Evolutionary conservation across 176 grass and related monocot species (phyloP).

Genomic region (Zoysia pacifica): DNA sequence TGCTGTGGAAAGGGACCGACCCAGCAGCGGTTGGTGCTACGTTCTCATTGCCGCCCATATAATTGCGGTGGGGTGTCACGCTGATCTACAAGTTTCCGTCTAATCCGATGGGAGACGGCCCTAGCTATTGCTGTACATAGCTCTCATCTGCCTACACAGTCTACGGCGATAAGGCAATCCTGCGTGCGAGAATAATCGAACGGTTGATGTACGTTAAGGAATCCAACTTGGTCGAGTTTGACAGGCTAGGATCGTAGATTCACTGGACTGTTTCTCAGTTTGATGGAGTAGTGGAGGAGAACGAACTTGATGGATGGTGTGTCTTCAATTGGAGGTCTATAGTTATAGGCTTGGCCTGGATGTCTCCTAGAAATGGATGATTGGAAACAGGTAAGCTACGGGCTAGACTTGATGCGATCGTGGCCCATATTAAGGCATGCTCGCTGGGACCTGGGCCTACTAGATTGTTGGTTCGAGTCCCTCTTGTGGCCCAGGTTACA

Average conservation of each 20-base stretch:
- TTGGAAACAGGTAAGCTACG: not conserved
- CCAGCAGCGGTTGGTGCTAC: slow-evolving; percentile 33
- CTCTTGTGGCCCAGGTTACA: not conserved
- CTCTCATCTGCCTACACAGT: not conserved
- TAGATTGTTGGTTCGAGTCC: too few relatives aligned
- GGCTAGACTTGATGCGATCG: not conserved
- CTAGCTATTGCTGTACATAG: not conserved
- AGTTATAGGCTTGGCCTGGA: not conserved
- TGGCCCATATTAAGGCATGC: not conserved
- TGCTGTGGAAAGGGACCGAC: not conserved
- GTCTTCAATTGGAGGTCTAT: not conserved
- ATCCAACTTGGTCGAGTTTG: slow-evolving; percentile 24
- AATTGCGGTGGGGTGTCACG: slow-evolving; percentile 16
- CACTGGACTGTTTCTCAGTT: not conserved
- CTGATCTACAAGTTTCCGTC: not conserved
- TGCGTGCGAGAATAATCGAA: not conserved
- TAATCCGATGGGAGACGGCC: slow-evolving; percentile 15
- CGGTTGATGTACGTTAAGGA: slow-evolving; percentile 29
- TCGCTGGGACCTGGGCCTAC: not conserved
- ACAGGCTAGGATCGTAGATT: slow-evolving; percentile 9
- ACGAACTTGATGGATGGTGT: slow-evolving; percentile 36
- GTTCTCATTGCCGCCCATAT: slow-evolving; percentile 30
- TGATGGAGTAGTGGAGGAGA: slow-evolving; percentile 5
- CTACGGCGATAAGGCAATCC: not conserved
- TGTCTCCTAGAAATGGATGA: not conserved